Base-by-base conservation (phyloP, 1,284 basidiomycete genomes). In the Neotropicomus parvogracilis region DNA sequence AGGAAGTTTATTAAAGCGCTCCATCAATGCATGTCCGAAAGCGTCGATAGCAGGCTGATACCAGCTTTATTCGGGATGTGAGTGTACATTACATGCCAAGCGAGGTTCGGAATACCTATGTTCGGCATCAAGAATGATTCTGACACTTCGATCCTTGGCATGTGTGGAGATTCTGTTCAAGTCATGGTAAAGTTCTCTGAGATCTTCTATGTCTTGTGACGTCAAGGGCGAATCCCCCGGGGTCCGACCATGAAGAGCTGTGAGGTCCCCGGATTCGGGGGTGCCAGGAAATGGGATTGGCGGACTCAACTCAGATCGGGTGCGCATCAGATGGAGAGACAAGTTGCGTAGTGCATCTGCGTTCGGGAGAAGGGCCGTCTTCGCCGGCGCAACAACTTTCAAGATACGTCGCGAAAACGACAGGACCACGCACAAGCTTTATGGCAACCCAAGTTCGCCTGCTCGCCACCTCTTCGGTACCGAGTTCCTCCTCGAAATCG, bases 21-120 rank as follows among this genome's bases (percentile, higher is more conserved):
- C 77, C 72, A 86, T 88, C 20, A 95, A 75, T 5, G 82, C 73
- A n/a, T 87, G 70, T 6, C 85, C 81, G 49, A 86, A 77, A 0
- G 88, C 85, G 64, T 94, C 91, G 36, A 94, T 76, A 0, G 88
- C 90, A 12, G 91, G 90, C 71, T 90, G 85, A 59, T 88, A 91
- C 84, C 84, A 88, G 46, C 80, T 24, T 24, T 83, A 43, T 33
- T 36, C 17, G 10, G 19, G 32, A 24, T n/a, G 39, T 50, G 9
- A 50, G 42, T 19, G 32, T 11, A 28, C 16, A 12, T n/a, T 38
- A 29, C 16, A 16, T n/a, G 10, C 3, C 17, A 16, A 34, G 4
- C 31, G 37, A 44, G 32, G 19, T 14, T 28, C 24, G 3, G 19
- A 29, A 29, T 36, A 83, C 77, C 78, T 85, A 63, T 91, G 79